phyloP scores from a whole-genome alignment of 2,329 filamentous ascomycete species.

The Coniella vitis region DNA sequence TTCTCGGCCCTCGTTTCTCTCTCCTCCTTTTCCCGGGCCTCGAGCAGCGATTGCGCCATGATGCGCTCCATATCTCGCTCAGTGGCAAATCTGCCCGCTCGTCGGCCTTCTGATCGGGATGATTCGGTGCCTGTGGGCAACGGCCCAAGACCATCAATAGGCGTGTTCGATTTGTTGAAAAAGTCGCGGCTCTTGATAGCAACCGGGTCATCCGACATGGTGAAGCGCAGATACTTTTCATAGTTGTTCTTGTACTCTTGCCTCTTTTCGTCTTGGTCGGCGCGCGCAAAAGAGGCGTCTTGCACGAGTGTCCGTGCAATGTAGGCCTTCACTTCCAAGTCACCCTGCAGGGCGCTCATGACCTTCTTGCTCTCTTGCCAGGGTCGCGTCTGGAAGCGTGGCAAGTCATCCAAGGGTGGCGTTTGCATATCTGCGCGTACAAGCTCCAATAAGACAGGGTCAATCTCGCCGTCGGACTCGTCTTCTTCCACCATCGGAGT shows the following conservation, averaged over 20 bases:
- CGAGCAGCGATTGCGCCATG: slow-evolving; percentile 62
- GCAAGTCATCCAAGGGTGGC: slow-evolving; percentile 48
- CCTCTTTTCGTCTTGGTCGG: slow-evolving; percentile 33
- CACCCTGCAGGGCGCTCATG: slow-evolving; percentile 33
- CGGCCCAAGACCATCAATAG: slow-evolving; percentile 15
- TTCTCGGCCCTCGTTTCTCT: slow-evolving; percentile 58
- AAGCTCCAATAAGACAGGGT: slow-evolving; percentile 41
- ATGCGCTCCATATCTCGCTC: slow-evolving; percentile 69
- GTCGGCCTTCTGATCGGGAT: slow-evolving; percentile 46
- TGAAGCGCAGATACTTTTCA: slow-evolving; percentile 47
- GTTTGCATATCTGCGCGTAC: slow-evolving; percentile 47
- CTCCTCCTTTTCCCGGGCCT: slow-evolving; percentile 64
- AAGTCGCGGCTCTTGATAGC: slow-evolving; percentile 50
- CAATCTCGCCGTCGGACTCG: slow-evolving; percentile 48
- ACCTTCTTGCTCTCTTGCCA: slow-evolving; percentile 44
- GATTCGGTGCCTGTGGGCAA: slow-evolving; percentile 38
- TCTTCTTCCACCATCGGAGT: slow-evolving; percentile 45
- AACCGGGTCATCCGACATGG: slow-evolving; percentile 46
- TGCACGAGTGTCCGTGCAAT: slow-evolving; percentile 39
- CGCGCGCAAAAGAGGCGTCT: slow-evolving; percentile 29
- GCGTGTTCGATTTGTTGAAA: slow-evolving; percentile 35
- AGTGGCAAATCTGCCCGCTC: slow-evolving; percentile 53
- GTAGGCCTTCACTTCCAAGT: slow-evolving; percentile 36
- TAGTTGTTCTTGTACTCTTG: slow-evolving; percentile 42
- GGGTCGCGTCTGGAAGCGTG: slow-evolving; percentile 36